phyloP scores from a whole-genome alignment of 306 rosid genomes.

The Pterocarpus macrocarpus region DNA sequence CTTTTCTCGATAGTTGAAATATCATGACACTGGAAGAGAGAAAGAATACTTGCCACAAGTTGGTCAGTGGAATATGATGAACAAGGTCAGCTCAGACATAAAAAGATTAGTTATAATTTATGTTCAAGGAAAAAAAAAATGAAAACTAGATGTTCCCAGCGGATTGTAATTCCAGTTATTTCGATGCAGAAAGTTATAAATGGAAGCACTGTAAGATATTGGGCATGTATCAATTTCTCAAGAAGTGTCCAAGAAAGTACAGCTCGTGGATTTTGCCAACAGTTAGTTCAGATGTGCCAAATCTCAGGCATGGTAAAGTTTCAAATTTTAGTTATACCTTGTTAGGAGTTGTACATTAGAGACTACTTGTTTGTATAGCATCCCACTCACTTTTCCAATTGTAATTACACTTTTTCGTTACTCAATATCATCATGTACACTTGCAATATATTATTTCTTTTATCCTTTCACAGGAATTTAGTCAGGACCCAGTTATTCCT shows the following conservation, averaged over 20 bases:
- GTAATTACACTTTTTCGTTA: not conserved
- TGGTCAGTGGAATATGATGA: slow-evolving; percentile 70
- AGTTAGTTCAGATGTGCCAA: slow-evolving; percentile 70
- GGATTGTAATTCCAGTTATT: slow-evolving; percentile 17
- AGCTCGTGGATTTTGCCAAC: slow-evolving; percentile 65
- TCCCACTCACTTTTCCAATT: not conserved
- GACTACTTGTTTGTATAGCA: not conserved
- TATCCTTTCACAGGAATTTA: slow-evolving; percentile 51
- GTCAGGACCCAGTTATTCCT: slow-evolving; percentile 58
- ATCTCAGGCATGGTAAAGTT: slow-evolving; percentile 68
- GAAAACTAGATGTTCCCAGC: not conserved
- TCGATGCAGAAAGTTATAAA: slow-evolving; percentile 63
- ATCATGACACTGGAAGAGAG: slow-evolving; percentile 58
- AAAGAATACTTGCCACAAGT: slow-evolving; percentile 60
- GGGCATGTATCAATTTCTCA: slow-evolving; percentile 68
- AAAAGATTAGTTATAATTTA: not conserved
- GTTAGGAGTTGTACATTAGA: slow-evolving; percentile 11
- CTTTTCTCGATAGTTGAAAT: slow-evolving; percentile 49
- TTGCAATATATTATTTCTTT: not conserved
- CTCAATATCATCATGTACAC: not conserved
- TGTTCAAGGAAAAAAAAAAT: not conserved
- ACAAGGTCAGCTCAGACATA: slow-evolving; percentile 49
- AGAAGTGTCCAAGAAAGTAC: slow-evolving; percentile 60
- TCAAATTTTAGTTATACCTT: slow-evolving; percentile 13
- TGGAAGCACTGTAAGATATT: slow-evolving; percentile 63